These are phyloP conservation scores for Phoma sp. DNA, from an alignment of 2,329 filamentous ascomycete species.

Conservation along the genomic window DNA sequence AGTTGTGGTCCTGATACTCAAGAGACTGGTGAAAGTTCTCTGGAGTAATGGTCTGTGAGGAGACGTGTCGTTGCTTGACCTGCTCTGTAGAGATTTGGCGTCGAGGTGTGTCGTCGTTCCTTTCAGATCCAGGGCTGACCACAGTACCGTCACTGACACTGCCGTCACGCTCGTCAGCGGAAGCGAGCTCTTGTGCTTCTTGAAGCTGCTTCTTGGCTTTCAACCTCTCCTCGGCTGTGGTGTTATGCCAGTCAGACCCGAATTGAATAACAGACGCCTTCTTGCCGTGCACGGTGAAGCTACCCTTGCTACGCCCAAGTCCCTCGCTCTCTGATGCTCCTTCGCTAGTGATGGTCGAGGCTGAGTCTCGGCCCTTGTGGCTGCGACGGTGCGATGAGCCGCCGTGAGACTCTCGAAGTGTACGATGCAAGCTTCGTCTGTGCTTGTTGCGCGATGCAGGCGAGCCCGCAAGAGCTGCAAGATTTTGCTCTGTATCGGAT, in stretches of 20 bases:
- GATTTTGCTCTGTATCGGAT: slow-evolving; percentile 39
- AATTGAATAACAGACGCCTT: slow-evolving; percentile 98
- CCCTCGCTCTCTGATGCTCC: slow-evolving; percentile 66
- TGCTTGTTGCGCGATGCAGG: slow-evolving; percentile 70
- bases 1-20: slow-evolving; percentile 31
- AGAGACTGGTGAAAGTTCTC: slow-evolving; percentile 35
- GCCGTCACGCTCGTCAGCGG: slow-evolving; percentile 37
- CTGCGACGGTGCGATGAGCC: slow-evolving; percentile 71
- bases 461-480: slow-evolving; percentile 42
- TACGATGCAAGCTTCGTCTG: slow-evolving; percentile 86
- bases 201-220: slow-evolving; percentile 49
- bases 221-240: slow-evolving; percentile 48
- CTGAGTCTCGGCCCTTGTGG: slow-evolving; percentile 77
- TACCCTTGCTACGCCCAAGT: slow-evolving; percentile 79
- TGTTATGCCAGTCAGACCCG: slow-evolving; percentile 82
- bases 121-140: slow-evolving; percentile 27
- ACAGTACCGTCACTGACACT: slow-evolving; percentile 35
- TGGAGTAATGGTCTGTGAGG: slow-evolving; percentile 46
- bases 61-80: slow-evolving; percentile 46
- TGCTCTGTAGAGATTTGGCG: slow-evolving; percentile 35
- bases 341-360: slow-evolving; percentile 62
- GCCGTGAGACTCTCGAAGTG: slow-evolving; percentile 79
- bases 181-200: slow-evolving; percentile 37
- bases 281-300: slow-evolving; percentile 96
- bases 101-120: slow-evolving; percentile 30